Evolutionary conservation across 495 filamentous ascomycete species (phyloP), one percentile per base, ranked within the genome.

Genomic region (Entonaema liquescens): DNA sequence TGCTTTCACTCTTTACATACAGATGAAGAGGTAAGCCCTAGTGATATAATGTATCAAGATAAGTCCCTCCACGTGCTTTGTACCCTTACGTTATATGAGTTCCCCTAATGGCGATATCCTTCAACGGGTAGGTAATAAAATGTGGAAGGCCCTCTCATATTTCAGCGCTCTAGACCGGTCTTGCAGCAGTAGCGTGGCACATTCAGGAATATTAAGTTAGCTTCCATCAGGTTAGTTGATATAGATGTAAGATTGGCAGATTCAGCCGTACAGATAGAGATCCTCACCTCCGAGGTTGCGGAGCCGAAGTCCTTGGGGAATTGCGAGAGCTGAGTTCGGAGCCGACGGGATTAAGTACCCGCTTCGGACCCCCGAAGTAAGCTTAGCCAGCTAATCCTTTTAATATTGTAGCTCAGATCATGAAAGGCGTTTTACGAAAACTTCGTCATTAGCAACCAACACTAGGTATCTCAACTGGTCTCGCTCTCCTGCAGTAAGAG

Each of bases 11-110:
- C 21, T 52, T 21, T n/a, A 52, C 23, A 57, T 38, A 33, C 5
- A 57, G 29, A 57, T 23, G n/a, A 21, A 23, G 17, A 47, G 2
- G 31, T 57, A 57, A 57, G 54, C 54, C 29, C 31, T 57, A 57
- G n/a, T 23, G 31, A 23, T 47, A 5, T 19, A 47, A 2, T 21
- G 7, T 21, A 47, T 17, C 8, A 47, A 23, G 2, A 12, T 47
- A 21, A 7, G 42, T 21, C 8, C 0, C 3, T 47, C 19, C 7
- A 21, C 42, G 17, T 21, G 17, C 17, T 47, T 21, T 19, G 19
- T 0, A 44, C 17, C 40, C n/a, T 7, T 44, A n/a, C 17, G 19
- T 7, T 15, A 21, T 19, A 6, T 21, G 3, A 21, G 7, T 31
- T 31, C 29, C 7, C 7, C 7, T 31, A 7, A 31, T 31, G 17